Conservation (phyloP, 306 rosid species). For the Abrus pulchellus region DNA sequence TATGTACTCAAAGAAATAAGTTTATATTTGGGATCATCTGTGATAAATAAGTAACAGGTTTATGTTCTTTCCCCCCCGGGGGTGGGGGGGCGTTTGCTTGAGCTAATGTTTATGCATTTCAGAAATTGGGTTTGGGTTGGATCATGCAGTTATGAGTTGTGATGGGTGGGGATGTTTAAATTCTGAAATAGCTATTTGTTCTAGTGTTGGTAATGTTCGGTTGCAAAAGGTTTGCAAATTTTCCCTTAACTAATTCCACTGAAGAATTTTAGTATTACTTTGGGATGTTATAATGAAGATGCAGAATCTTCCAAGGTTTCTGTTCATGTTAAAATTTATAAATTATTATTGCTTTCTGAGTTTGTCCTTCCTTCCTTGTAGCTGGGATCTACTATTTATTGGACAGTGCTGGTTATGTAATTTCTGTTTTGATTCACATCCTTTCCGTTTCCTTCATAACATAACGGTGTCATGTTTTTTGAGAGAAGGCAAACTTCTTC, state of each 20-base stretch:
- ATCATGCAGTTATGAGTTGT: neutral
- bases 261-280: neutral
- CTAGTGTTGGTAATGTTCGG: neutral
- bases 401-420: neutral
- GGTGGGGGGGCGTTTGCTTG: too few species aligned
- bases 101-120: neutral
- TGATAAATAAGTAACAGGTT: too few species aligned
- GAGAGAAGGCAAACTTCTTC: neutral
- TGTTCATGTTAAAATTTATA: neutral
- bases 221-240: neutral
- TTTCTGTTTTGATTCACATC: conserved; percentile 10
- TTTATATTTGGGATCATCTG: too few species aligned
- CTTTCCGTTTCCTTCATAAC: neutral
- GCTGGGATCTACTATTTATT: conserved; percentile 2
- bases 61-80: too few species aligned
- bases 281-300: conserved; percentile 1
- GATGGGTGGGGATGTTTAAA: neutral
- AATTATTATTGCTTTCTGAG: neutral
- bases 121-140: neutral
- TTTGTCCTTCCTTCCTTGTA: neutral
- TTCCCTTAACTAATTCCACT: neutral
- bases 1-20: neutral
- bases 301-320: neutral
- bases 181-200: neutral
- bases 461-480: neutral